Evolutionary conservation across 1,284 basidiomycete species (phyloP).

Genomic region (Irpex sp.): DNA sequence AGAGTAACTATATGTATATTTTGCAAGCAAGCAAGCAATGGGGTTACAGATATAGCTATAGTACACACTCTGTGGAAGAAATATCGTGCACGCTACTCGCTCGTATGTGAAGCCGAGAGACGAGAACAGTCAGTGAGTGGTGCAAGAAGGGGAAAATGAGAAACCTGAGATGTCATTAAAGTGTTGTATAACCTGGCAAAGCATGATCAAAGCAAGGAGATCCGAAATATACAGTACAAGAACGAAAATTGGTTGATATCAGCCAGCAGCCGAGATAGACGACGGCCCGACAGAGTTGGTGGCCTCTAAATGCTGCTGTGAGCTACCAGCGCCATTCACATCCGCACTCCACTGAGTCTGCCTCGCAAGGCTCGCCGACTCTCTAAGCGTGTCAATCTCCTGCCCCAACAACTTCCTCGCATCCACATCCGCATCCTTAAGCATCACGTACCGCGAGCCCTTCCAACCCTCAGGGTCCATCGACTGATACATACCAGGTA

Average conservation of each 20-base stretch:
- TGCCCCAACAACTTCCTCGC: conserved; percentile 28
- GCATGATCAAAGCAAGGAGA: background rate
- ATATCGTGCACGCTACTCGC: background rate
- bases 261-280: background rate
- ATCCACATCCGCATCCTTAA: conserved; percentile 51
- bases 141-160: background rate
- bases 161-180: background rate
- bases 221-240: background rate
- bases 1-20: background rate
- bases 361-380: background rate
- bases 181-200: background rate
- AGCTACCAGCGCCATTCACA: background rate
- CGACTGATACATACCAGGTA: conserved; percentile 57
- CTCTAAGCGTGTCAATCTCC: background rate
- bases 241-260: background rate
- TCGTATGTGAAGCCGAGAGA: background rate
- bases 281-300: background rate
- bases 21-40: background rate
- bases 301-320: background rate
- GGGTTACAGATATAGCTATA: background rate
- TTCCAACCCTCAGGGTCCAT: conserved; percentile 59
- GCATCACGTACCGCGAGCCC: conserved; percentile 46
- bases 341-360: background rate
- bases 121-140: background rate
- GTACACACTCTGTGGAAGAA: background rate